These are phyloP conservation scores for Pisolithus orientalis DNA, from an alignment of 768 basidiomycete genomes.

Conservation along the genomic window DNA sequence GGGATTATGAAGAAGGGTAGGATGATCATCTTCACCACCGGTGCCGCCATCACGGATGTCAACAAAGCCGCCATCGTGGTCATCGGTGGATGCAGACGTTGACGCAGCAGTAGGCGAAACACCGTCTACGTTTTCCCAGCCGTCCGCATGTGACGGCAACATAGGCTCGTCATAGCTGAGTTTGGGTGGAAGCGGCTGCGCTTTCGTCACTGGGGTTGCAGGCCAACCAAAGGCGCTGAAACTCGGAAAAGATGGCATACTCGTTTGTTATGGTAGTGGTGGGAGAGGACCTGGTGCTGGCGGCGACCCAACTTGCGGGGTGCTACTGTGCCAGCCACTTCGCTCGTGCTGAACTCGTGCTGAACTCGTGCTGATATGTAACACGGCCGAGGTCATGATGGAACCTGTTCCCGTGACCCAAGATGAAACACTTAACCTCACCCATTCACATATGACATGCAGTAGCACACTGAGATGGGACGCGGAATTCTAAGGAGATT, in stretches of 20 bases:
- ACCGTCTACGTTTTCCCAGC: neutral
- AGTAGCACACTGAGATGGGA: too few relatives aligned
- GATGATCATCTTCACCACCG: neutral
- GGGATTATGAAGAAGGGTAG: neutral
- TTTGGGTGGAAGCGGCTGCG: neutral
- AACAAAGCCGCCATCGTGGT: constrained; percentile 3
- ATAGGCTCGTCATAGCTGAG: neutral
- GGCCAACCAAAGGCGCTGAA: neutral
- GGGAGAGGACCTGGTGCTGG: neutral
- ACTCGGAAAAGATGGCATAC: neutral
- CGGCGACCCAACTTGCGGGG: neutral
- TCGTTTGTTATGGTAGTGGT: neutral
- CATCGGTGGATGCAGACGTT: neutral
- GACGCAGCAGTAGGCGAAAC: neutral
- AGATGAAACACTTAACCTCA: neutral
- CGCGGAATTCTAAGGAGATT: too few relatives aligned
- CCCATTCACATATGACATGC: too few relatives aligned
- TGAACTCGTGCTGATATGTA: neutral
- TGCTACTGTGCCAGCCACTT: neutral
- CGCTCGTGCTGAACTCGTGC: neutral
- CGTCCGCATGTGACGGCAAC: neutral
- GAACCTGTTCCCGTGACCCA: neutral
- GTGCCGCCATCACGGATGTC: neutral
- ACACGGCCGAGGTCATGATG: neutral
- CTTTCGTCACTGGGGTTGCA: neutral